Evolutionary conservation across 148 eudicot genomes (phyloP).

Genomic region (Vaccinium corymbosum): DNA sequence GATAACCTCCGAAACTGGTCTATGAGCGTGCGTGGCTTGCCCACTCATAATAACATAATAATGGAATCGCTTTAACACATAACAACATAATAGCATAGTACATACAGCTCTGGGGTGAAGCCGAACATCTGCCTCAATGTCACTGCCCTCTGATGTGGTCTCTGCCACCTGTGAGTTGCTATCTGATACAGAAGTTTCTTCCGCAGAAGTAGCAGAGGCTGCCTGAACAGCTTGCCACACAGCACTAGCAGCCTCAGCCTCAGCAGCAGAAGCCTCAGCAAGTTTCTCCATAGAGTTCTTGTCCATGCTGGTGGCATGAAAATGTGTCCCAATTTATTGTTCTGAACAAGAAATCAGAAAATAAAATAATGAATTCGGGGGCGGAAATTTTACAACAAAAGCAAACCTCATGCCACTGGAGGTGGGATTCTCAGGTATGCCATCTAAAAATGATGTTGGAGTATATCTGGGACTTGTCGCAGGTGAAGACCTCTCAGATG

Average conservation of each 20-base stretch:
- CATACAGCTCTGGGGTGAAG: constrained; percentile 98
- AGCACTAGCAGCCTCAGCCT: constrained; percentile 84
- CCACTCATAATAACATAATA: background rate
- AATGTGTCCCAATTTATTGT: background rate
- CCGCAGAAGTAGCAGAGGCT: constrained; percentile 53
- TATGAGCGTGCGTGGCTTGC: background rate
- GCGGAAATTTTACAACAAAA: background rate
- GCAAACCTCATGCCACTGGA: constrained; percentile 52
- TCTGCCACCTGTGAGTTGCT: constrained; percentile 58
- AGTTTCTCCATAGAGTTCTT: constrained; percentile 68
- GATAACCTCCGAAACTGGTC: background rate
- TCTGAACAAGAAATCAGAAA: background rate
- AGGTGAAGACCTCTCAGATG: constrained; percentile 45
- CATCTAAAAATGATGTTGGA: constrained; percentile 34
- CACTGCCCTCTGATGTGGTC: constrained; percentile 59
- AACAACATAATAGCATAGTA: constrained; percentile 4
- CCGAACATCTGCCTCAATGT: constrained; percentile 71
- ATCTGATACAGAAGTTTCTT: constrained; percentile 56
- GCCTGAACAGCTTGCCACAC: constrained; percentile 97
- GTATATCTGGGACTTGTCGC: constrained; percentile 36
- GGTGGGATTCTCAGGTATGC: constrained; percentile 39
- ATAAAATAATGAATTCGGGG: background rate
- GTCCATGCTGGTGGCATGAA: constrained; percentile 41
- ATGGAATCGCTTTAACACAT: background rate
- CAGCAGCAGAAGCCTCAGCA: constrained; percentile 83